These are phyloP conservation scores for Brassica hybrid DNA, from an alignment of 441 rosid genomes.

Conservation along the genomic window DNA sequence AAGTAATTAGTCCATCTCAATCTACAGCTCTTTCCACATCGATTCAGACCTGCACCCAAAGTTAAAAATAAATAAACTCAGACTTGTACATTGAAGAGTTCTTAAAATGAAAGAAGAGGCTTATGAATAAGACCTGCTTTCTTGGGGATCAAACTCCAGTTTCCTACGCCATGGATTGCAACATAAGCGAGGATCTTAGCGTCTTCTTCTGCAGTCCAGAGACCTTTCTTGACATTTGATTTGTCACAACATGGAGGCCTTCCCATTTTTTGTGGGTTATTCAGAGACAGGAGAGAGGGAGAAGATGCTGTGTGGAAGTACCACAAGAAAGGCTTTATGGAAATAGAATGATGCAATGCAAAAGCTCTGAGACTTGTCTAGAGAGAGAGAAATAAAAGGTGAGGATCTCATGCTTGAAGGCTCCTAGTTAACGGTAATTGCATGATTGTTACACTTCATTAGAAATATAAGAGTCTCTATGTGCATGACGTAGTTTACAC, in stretches of 20 bases:
- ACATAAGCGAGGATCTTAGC: constrained; percentile 89
- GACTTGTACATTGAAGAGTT: background rate
- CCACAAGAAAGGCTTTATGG: constrained; percentile 39
- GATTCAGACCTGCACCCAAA: constrained; percentile 62
- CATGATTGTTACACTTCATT: constrained; percentile 46
- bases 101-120: constrained; percentile 5
- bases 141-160: constrained; percentile 87
- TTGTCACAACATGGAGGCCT: constrained; percentile 88
- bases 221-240: constrained; percentile 78
- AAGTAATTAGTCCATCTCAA: constrained; percentile 90
- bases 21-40: constrained; percentile 94
- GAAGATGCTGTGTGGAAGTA: constrained; percentile 42
- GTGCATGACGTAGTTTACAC: constrained; percentile 46
- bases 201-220: constrained; percentile 90
- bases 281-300: constrained; percentile 3
- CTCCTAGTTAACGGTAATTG: constrained; percentile 49
- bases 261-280: constrained; percentile 55
- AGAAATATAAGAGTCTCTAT: constrained; percentile 37
- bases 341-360: constrained; percentile 43
- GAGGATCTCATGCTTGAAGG: constrained; percentile 44
- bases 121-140: constrained; percentile 64
- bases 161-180: constrained; percentile 73
- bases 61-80: constrained; percentile 9
- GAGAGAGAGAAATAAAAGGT: constrained; percentile 31
- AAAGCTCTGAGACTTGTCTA: constrained; percentile 31